Base-by-base conservation (phyloP, 176 grass and related monocot species). In the Raddia guianensis region DNA sequence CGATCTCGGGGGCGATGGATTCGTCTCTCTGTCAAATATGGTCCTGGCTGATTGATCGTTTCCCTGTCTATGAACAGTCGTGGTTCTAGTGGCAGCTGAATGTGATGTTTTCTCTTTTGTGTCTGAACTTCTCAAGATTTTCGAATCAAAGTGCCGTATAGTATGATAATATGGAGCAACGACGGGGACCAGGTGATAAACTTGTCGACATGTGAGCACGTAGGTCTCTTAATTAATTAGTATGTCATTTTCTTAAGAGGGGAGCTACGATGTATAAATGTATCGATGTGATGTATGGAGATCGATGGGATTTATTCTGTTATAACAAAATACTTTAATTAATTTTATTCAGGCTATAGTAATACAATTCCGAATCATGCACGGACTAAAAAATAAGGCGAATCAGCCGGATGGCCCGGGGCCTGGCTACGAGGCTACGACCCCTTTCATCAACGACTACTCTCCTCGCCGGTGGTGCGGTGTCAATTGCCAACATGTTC, bases 21-120 rank as follows among this genome's bases (percentile, higher is more conserved):
- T 32, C 8, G 10, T 37, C n/a, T 82, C 64, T 82, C 58, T 82
- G 64, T 82, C 58, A 4, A n/a, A 12, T 15, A 12, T 15, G 40
- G 69, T 64, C 54, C 4, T 52, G 15, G 7, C 45, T 44, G 61
- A 34, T 54, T 44, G 61, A 18, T 49, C 57, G 3, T 55, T 12
- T 49, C 6, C 54, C 57, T 18, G 43, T 80, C 35, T 18, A 15
- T 16, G 20, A 56, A 58, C 18, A 57, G 64, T 18, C 12, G 1
- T 1, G 18, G 32, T 16, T 16, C 66, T 54, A 66, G 51, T 48
- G 37, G 19, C 13, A 53, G 37, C 37, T 40, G 70, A 72, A 72
- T 48, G 65, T 8, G 66, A 58, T 52, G 7, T 15, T 68, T 12
- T 43, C 12, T 43, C 18, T 47, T 80, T 70, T 62, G 5, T 68